Conservation (phyloP, 345 rosid genomes). For the Syzygium aromaticum region DNA sequence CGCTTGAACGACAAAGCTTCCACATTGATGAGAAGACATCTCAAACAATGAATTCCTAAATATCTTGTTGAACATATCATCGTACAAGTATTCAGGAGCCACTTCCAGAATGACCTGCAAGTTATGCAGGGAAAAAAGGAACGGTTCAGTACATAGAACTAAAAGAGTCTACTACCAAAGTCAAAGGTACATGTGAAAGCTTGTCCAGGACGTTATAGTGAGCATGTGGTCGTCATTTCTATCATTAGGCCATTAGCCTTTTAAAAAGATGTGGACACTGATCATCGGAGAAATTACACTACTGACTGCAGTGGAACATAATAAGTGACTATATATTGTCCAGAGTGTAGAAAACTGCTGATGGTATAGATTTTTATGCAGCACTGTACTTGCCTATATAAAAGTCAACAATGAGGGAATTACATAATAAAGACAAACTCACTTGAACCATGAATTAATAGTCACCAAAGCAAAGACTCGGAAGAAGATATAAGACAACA, state of each 20-base stretch:
- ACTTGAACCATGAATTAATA: not conserved
- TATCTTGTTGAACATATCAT: constrained; percentile 54
- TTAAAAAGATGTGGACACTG: not conserved
- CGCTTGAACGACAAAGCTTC: constrained; percentile 87
- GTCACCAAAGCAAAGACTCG: not conserved
- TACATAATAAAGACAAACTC: not conserved
- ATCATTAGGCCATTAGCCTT: not conserved
- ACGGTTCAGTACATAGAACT: not conserved
- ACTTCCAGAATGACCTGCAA: constrained; percentile 84
- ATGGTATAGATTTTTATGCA: not conserved
- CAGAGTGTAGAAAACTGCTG: not conserved
- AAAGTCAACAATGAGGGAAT: not conserved
- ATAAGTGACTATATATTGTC: not conserved
- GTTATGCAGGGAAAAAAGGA: not conserved
- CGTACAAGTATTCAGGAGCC: constrained; percentile 69
- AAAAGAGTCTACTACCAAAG: not conserved
- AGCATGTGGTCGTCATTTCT: not conserved
- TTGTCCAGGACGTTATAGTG: not conserved
- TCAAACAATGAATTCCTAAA: constrained; percentile 61
- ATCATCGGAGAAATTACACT: not conserved
- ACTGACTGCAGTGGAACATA: not conserved
- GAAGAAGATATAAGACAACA: not conserved
- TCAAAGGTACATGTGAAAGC: not conserved
- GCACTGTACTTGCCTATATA: not conserved
- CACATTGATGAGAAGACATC: constrained; percentile 80